Percentiles rank a stretch among this genome's conserved stretches.
Evolutionary conservation across 352 stramenopile genomes (phyloP).

Genomic region (Phytopythium vexans): DNA sequence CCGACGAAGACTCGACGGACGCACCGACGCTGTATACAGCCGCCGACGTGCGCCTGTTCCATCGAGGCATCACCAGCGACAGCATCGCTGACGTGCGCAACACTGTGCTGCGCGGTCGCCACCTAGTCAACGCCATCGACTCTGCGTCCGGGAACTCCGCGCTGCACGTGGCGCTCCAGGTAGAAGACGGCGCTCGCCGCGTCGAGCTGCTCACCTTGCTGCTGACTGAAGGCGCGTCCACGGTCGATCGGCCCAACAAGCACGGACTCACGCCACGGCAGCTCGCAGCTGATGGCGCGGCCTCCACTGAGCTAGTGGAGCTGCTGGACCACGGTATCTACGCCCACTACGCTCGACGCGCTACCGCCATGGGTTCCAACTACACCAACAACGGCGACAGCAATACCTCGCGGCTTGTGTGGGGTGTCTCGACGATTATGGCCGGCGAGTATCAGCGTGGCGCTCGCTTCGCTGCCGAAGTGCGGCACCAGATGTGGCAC

Average conservation of each 20-base stretch:
- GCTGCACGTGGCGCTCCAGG: conserved; percentile 47
- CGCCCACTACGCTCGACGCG: conserved; percentile 27
- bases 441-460: conserved; percentile 38
- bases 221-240: conserved; percentile 53
- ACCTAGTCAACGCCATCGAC: conserved; percentile 60
- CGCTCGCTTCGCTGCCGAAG: conserved; percentile 28
- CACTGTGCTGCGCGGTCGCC: conserved; percentile 32
- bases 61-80: conserved; percentile 34
- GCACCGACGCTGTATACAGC: conserved; percentile 9
- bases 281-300: conserved; percentile 23
- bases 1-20: background rate
- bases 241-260: conserved; percentile 36
- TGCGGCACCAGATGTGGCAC: conserved; percentile 42
- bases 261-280: conserved; percentile 52
- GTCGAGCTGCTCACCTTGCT: conserved; percentile 44
- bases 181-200: conserved; percentile 45
- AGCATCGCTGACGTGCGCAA: conserved; percentile 61
- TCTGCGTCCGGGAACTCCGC: conserved; percentile 47
- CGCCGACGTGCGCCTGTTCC: conserved; percentile 39
- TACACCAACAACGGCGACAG: background rate
- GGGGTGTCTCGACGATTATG: conserved; percentile 57
- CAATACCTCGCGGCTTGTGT: conserved; percentile 37
- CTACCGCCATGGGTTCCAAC: background rate
- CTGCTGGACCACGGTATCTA: conserved; percentile 53
- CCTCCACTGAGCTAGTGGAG: conserved; percentile 13